These are phyloP conservation scores for Beta vulgaris DNA, from an alignment of 148 eudicot species.

Conservation along the genomic window DNA sequence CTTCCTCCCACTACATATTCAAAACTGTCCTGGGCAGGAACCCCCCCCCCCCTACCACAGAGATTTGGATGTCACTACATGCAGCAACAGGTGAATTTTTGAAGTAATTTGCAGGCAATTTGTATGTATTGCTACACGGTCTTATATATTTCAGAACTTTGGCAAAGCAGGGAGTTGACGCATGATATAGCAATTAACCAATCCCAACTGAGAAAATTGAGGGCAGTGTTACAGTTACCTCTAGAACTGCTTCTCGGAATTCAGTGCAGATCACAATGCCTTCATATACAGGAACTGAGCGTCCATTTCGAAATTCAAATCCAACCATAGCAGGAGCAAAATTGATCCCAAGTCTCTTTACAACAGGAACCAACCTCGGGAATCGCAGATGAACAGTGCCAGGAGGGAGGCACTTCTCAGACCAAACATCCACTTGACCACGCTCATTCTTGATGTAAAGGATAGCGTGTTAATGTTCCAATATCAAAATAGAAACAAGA, in stretches of 20 bases:
- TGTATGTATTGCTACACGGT: neutral
- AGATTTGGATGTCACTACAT: no score
- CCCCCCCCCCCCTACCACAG: no score
- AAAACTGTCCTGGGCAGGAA: no score
- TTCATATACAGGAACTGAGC: constrained; percentile 73
- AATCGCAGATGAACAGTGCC: constrained; percentile 93
- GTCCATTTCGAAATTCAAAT: constrained; percentile 89
- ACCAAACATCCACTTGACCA: constrained; percentile 98
- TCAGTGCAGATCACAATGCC: constrained; percentile 94
- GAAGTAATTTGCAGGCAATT: neutral
- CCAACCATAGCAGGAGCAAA: constrained; percentile 99
- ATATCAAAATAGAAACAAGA: neutral
- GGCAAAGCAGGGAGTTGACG: neutral
- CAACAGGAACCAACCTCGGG: constrained; percentile 70
- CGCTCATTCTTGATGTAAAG: constrained; percentile 71
- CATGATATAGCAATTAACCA: neutral
- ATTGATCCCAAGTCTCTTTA: constrained; percentile 70
- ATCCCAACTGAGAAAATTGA: neutral
- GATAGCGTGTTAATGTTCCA: neutral
- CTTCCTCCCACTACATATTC: no score
- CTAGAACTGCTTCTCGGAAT: constrained; percentile 70
- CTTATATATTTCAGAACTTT: neutral
- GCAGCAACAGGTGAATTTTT: no score
- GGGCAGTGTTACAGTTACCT: constrained; percentile 57
- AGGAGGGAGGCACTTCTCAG: constrained; percentile 97